phyloP scores from a whole-genome alignment of 805 yeast species.

The Brettanomyces sp. region DNA sequence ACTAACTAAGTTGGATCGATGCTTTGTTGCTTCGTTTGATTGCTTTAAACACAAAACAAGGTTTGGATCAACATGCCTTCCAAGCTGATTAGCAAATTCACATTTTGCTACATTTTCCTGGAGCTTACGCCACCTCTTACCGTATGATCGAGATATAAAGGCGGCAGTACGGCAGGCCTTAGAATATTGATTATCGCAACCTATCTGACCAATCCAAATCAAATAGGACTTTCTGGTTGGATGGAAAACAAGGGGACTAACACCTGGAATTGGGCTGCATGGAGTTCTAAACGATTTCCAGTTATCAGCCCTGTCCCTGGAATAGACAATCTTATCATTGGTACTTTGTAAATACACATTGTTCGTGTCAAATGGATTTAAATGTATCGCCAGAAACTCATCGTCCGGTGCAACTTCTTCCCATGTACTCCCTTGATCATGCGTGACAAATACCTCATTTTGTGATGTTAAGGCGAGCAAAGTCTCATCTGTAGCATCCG shows the following conservation, averaged over 20 bases:
- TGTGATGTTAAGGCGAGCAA: slow-evolving; percentile 50
- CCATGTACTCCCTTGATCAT: slow-evolving; percentile 57
- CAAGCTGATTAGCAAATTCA: slow-evolving; percentile 49
- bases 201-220: slow-evolving; percentile 58
- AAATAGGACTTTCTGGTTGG: slow-evolving; percentile 49
- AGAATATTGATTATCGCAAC: slow-evolving; percentile 40
- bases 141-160: slow-evolving; percentile 57
- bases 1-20: slow-evolving; percentile 29
- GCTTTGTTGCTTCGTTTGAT: slow-evolving; percentile 26
- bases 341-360: slow-evolving; percentile 45
- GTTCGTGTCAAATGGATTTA: slow-evolving; percentile 47
- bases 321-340: slow-evolving; percentile 40
- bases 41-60: slow-evolving; percentile 53
- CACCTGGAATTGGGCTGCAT: slow-evolving; percentile 29
- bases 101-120: slow-evolving; percentile 52
- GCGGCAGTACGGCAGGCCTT: slow-evolving; percentile 47
- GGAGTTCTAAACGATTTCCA: slow-evolving; percentile 51
- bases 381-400: slow-evolving; percentile 41
- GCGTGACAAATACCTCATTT: slow-evolving; percentile 54
- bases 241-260: slow-evolving; percentile 50
- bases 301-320: slow-evolving; percentile 57
- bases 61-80: slow-evolving; percentile 32
- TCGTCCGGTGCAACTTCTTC: slow-evolving; percentile 35
- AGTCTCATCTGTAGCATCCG: slow-evolving; percentile 45
- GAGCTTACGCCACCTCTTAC: slow-evolving; percentile 50